Evolutionary conservation across 2,329 filamentous ascomycete species (phyloP).

Genomic region (Exophiala viscosa): DNA sequence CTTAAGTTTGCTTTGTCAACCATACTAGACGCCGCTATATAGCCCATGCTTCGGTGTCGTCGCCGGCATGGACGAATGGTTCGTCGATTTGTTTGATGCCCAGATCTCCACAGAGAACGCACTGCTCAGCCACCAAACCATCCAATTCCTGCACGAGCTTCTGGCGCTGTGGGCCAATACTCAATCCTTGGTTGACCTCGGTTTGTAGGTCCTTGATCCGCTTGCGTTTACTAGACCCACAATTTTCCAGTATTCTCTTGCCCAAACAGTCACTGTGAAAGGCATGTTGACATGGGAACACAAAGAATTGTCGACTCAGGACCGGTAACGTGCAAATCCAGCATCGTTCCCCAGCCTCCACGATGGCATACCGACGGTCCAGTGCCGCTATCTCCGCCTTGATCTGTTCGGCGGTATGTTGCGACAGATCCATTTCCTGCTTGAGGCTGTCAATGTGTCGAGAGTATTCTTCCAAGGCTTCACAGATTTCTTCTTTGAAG

Average conservation of each 20-base stretch:
- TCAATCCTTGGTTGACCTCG: conserved; percentile 72
- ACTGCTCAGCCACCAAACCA: conserved; percentile 82
- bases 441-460: conserved; percentile 84
- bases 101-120: conserved; percentile 90
- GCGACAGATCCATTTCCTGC: conserved; percentile 92
- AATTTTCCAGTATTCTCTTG: conserved; percentile 76
- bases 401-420: conserved; percentile 84
- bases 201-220: conserved; percentile 81
- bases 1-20: too few relatives aligned
- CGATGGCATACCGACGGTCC: conserved; percentile 88
- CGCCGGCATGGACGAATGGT: conserved; percentile 73
- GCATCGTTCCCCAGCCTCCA: conserved; percentile 92
- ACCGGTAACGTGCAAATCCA: conserved; percentile 83
- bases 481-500: conserved; percentile 97
- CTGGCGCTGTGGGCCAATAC: conserved; percentile 69
- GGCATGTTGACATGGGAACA: conserved; percentile 96
- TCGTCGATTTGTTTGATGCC: conserved; percentile 93
- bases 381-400: conserved; percentile 81
- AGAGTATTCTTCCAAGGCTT: conserved; percentile 87
- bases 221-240: conserved; percentile 69
- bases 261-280: conserved; percentile 96
- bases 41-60: conserved; percentile 78
- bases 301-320: conserved; percentile 89
- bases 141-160: conserved; percentile 84
- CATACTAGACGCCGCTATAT: conserved; percentile 33